Evolutionary conservation across 176 grass and related monocot species (phyloP).

Genomic region (Tillandsia leiboldiana): DNA sequence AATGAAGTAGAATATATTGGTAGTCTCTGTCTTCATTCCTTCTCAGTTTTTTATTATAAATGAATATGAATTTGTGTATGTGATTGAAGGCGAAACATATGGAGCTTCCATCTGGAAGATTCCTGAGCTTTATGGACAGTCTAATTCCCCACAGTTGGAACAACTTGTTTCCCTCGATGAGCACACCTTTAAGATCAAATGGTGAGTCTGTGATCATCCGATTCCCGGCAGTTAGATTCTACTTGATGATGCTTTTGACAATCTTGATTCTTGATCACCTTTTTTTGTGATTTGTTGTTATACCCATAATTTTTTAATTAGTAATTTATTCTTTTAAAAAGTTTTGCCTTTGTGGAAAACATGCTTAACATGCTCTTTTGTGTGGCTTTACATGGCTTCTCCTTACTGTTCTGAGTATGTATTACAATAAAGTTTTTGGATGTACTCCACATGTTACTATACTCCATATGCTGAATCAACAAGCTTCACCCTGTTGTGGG

Average conservation of each 20-base stretch:
- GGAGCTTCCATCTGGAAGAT: constrained; percentile 80
- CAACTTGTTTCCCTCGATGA: constrained; percentile 50
- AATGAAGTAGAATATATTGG: too few species aligned
- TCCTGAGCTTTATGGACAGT: constrained; percentile 59
- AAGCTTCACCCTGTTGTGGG: neutral
- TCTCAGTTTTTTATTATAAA: neutral
- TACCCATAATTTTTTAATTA: neutral
- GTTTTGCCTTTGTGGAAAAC: too few species aligned
- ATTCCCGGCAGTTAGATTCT: neutral
- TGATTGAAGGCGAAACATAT: constrained; percentile 62
- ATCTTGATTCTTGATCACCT: neutral
- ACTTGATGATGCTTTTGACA: neutral
- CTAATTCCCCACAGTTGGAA: constrained; percentile 71
- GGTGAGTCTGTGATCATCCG: constrained; percentile 33
- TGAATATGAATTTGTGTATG: constrained; percentile 20
- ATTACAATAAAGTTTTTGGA: too few species aligned
- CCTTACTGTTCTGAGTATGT: too few species aligned
- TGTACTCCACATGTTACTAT: too few species aligned
- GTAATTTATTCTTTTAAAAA: too few species aligned
- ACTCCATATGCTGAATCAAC: too few species aligned
- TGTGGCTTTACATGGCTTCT: too few species aligned
- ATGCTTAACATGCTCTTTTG: too few species aligned
- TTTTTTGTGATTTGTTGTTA: neutral
- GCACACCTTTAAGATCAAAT: constrained; percentile 64
- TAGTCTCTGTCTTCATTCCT: too few species aligned